Percentiles rank a stretch among this genome's conserved stretches.
Conservation (phyloP, 1,284 basidiomycete species). For the Fomitopsis palustris region DNA sequence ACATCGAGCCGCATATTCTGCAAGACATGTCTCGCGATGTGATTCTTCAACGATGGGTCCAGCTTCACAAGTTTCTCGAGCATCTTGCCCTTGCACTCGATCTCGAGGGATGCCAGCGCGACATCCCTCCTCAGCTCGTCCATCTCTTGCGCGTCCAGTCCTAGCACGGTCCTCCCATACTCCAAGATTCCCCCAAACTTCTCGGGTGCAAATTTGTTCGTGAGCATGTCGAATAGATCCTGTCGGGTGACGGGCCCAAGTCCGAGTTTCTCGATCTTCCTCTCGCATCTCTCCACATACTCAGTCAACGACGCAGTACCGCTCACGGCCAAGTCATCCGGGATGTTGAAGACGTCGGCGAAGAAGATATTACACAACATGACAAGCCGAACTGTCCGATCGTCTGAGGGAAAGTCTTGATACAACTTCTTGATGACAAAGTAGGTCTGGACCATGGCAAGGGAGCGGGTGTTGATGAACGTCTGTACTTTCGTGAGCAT, state of each 20-base stretch:
- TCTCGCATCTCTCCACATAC: slow-evolving; percentile 31
- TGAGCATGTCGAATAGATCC: slow-evolving; percentile 59
- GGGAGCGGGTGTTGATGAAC: slow-evolving; percentile 64
- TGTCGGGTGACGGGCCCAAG: slow-evolving; percentile 51
- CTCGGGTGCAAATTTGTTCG: slow-evolving; percentile 65
- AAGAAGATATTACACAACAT: slow-evolving; percentile 64
- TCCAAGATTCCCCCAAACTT: slow-evolving; percentile 47
- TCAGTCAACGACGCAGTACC: slow-evolving; percentile 9
- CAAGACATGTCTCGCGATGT: slow-evolving; percentile 41
- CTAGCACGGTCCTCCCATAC: slow-evolving; percentile 48
- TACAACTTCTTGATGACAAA: slow-evolving; percentile 57
- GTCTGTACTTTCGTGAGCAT: slow-evolving; percentile 39
- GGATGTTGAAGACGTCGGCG: slow-evolving; percentile 34
- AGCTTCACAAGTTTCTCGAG: slow-evolving; percentile 50
- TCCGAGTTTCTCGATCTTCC: slow-evolving; percentile 46
- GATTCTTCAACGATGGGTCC: slow-evolving; percentile 37
- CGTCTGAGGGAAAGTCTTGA: slow-evolving; percentile 57
- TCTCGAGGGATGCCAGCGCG: slow-evolving; percentile 51
- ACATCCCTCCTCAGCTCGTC: slow-evolving; percentile 49
- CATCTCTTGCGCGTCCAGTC: slow-evolving; percentile 38
- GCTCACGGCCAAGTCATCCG: slow-evolving; percentile 24
- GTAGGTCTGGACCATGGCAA: slow-evolving; percentile 45
- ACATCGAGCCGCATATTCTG: slow-evolving; percentile 47
- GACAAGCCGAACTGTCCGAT: slow-evolving; percentile 60
- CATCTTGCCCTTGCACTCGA: slow-evolving; percentile 70